These are phyloP conservation scores for Fraxinus angustifolia DNA, from an alignment of 305 asterid species.

Conservation along the genomic window DNA sequence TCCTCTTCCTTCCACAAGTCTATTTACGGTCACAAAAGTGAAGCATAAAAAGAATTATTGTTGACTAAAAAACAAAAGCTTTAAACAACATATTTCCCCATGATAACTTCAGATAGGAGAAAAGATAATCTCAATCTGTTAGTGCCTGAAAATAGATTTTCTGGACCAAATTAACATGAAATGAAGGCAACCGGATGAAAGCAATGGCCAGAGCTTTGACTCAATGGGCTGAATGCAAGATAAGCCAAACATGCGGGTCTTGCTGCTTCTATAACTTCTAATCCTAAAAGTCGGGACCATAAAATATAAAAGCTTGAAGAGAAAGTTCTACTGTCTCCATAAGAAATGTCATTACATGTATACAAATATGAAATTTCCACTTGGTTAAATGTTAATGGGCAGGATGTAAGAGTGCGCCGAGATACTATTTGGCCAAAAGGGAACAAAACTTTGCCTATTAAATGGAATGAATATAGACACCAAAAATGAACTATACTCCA, in stretches of 20 bases:
- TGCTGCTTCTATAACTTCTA: neutral
- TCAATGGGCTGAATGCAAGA: neutral
- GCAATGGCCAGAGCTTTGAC: neutral
- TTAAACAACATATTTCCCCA: neutral
- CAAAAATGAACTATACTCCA: neutral
- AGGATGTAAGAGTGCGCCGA: neutral
- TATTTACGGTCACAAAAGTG: conserved; percentile 4
- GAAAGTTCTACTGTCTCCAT: neutral
- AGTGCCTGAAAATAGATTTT: neutral
- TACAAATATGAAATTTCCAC: neutral
- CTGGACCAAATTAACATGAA: neutral
- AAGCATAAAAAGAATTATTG: conserved; percentile 1
- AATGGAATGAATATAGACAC: neutral
- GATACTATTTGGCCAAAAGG: neutral
- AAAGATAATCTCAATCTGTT: neutral
- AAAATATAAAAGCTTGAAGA: neutral
- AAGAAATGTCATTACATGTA: neutral
- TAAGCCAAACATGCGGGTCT: neutral
- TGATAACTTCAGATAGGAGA: conserved; percentile 12
- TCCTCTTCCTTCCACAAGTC: conserved; percentile 5
- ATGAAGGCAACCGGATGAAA: neutral
- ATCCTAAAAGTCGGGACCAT: neutral
- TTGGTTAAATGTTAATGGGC: neutral
- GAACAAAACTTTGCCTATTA: neutral
- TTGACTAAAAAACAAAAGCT: neutral